phyloP scores from a whole-genome alignment of 2,329 filamentous ascomycete species.

The Hypoxylon sp. region DNA sequence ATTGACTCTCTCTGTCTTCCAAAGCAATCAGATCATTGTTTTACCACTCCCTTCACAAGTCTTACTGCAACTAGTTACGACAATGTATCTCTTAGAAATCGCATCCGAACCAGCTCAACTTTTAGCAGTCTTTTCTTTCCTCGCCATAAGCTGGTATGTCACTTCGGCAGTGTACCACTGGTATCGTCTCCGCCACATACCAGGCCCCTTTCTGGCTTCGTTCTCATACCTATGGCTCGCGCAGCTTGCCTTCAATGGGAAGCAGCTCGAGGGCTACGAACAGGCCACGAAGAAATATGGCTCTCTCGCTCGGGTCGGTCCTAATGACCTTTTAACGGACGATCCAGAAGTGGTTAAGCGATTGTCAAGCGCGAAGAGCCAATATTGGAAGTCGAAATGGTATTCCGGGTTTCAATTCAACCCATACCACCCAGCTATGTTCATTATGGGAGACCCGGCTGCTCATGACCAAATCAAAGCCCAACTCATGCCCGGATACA shows the following conservation, averaged over 20 bases:
- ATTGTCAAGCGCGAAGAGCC: conserved; percentile 36
- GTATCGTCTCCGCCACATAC: conserved; percentile 40
- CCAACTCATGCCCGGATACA: conserved; percentile 38
- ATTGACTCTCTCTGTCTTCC: not conserved
- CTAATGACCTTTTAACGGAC: conserved; percentile 41
- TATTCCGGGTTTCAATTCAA: conserved; percentile 35
- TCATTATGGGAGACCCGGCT: conserved; percentile 26
- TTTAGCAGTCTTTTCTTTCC: not conserved
- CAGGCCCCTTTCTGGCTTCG: conserved; percentile 36
- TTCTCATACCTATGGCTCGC: conserved; percentile 39
- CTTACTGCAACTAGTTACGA: not conserved
- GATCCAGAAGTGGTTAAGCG: conserved; percentile 40
- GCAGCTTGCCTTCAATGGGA: conserved; percentile 15
- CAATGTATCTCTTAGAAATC: conserved; percentile 9
- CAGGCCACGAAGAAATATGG: conserved; percentile 20
- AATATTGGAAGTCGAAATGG: conserved; percentile 39
- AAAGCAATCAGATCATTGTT: not conserved
- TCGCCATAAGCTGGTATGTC: conserved; percentile 21
- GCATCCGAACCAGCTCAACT: not conserved
- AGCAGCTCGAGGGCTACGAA: conserved; percentile 12
- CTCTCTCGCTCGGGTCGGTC: conserved; percentile 41
- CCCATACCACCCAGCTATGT: conserved; percentile 36
- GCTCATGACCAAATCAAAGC: conserved; percentile 43
- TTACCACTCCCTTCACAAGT: not conserved
- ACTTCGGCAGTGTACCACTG: conserved; percentile 28